Conservation (phyloP, 2,329 filamentous ascomycete genomes). For the Fusarium verrucosum region DNA sequence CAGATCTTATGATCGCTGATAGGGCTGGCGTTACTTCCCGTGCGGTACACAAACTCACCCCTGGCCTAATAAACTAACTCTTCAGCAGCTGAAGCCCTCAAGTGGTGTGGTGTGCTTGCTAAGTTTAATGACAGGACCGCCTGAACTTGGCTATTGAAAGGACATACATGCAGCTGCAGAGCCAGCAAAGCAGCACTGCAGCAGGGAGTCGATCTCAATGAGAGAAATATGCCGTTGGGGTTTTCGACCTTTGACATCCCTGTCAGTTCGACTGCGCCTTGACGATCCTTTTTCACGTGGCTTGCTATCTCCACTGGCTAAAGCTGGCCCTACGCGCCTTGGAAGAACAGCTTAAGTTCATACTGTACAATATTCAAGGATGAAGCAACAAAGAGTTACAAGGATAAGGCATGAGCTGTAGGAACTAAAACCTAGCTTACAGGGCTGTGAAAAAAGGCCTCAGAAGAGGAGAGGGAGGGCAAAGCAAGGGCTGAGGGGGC, state of each 20-base stretch:
- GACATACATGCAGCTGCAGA: constrained; percentile 19
- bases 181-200: constrained; percentile 30
- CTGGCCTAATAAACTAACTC: constrained; percentile 6
- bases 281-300: constrained; percentile 28
- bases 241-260: constrained; percentile 7
- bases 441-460: constrained; percentile 16
- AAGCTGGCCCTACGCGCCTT: background rate
- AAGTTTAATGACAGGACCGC: constrained; percentile 8
- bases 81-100: constrained; percentile 7
- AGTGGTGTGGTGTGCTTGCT: constrained; percentile 22
- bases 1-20: constrained; percentile 5
- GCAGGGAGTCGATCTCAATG: background rate
- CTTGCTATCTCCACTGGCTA: constrained; percentile 9
- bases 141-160: constrained; percentile 1
- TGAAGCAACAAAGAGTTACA: background rate
- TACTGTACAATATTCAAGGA: background rate
- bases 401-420: background rate
- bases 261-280: constrained; percentile 24
- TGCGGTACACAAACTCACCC: constrained; percentile 7
- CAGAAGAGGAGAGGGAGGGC: background rate
- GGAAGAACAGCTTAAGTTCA: background rate
- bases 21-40: constrained; percentile 9
- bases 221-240: constrained; percentile 18
- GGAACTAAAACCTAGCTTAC: constrained; percentile 3
- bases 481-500: constrained; percentile 21